Conservation (phyloP, 2,329 filamentous ascomycete genomes). For the Venturia oleaginea region DNA sequence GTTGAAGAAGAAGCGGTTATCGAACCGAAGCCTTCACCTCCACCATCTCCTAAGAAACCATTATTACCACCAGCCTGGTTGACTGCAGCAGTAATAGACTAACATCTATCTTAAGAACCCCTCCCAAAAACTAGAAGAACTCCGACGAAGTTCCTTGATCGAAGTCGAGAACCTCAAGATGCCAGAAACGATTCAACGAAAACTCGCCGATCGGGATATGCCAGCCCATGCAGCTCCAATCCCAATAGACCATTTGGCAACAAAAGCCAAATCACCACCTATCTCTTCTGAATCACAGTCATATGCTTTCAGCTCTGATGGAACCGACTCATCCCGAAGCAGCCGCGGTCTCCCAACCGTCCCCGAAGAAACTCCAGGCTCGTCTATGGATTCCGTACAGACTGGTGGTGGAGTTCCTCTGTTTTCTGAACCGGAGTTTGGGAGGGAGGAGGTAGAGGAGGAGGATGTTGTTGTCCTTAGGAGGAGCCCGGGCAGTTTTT, state of each 20-base stretch:
- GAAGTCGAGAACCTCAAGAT: conserved; percentile 30
- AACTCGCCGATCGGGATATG: conserved; percentile 9
- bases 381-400: background rate
- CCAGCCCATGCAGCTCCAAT: conserved; percentile 7
- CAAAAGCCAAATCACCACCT: background rate
- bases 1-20: background rate
- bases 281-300: background rate
- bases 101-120: conserved; percentile 32
- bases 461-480: conserved; percentile 7
- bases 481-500: conserved; percentile 9
- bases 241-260: conserved; percentile 1
- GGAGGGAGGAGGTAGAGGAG: conserved; percentile 15
- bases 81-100: conserved; percentile 1
- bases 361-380: conserved; percentile 3
- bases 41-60: background rate
- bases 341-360: background rate
- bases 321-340: background rate
- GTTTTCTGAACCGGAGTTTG: conserved; percentile 22
- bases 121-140: conserved; percentile 35
- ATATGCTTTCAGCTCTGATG: background rate
- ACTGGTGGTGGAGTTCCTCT: conserved; percentile 16
- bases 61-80: conserved; percentile 1
- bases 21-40: background rate
- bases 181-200: conserved; percentile 1
- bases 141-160: conserved; percentile 36